Base-by-base conservation (phyloP, 2,329 filamentous ascomycete species). In the Penicillium thymicola region DNA sequence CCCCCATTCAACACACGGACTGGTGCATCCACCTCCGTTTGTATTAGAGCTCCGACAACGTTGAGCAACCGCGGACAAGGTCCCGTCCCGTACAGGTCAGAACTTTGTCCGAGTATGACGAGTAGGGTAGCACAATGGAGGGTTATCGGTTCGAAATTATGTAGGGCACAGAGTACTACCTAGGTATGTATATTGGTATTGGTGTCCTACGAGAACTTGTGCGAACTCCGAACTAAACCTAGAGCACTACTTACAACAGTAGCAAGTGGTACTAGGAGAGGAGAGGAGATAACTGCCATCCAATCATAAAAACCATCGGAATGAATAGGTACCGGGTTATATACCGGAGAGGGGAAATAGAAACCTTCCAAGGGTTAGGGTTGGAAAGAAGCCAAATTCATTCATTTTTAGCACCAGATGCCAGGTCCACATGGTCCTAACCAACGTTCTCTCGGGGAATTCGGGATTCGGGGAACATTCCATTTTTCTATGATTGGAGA, bases 71-170 rank as follows among this genome's bases (percentile, higher is more conserved):
- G 38, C 21, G 48, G 48, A 51, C 49, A 51, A 51, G 36, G 54
- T 46, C 48, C 48, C 48, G 37, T 55, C 37, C 51, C 38, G 36
- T 50, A 42, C 37, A 28, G 8, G 54, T 56, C 18, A 56, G 48
- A 56, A 52, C 54, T 52, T 56, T 56, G 54, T 56, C 54, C 54
- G 54, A 55, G 41, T 52, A 52, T 55, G 48, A 55, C 48, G 48
- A 52, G 40, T 27, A 45, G 28, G 36, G 49, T 51, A 13, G 49
- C 8, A 51, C 41, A 52, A 16, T 54, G 21, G 34, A n/a, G 32
- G 41, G 28, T 27, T 32, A 34, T 41, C 25, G 44, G 41, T 52
- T 28, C 32, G 32, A 32, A 55, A 45, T 44, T 27, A 14, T 38
- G 9, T n/a, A 41, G 51, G 27, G 43, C 43, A 40, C 16, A 10